Percentiles rank a stretch among this genome's conserved stretches.
phyloP scores from a whole-genome alignment of 805 yeast genomes.

The Barnettozyma siamensis region DNA sequence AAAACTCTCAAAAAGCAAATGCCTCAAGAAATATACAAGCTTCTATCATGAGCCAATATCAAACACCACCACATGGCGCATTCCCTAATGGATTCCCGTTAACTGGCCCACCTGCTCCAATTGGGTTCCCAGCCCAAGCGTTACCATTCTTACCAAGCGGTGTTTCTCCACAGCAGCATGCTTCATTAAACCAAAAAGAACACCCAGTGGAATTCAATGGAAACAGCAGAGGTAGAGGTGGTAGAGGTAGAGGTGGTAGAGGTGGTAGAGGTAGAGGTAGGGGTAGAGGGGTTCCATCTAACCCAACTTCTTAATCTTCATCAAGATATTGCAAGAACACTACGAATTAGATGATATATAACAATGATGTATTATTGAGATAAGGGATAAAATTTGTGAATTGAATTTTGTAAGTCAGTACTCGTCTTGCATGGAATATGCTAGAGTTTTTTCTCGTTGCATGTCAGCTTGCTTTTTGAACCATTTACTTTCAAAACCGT shows the following conservation, averaged over 20 bases:
- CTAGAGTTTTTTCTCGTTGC: slow-evolving; percentile 27
- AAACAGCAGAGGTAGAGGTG: slow-evolving; percentile 18
- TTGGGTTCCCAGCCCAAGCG: slow-evolving; percentile 19
- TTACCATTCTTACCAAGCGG: slow-evolving; percentile 4
- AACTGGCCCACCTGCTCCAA: slow-evolving; percentile 7
- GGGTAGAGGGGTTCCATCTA: not conserved
- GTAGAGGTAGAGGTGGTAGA: slow-evolving; percentile 15
- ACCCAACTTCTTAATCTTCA: not conserved
- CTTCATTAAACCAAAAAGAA: not conserved
- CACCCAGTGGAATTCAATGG: slow-evolving; percentile 1
- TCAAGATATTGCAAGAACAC: too few relatives aligned
- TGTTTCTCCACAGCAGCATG: not conserved
- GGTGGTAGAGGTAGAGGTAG: slow-evolving; percentile 2
- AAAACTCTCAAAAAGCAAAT: slow-evolving; percentile 1
- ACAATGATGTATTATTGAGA: too few relatives aligned
- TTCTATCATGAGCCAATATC: slow-evolving; percentile 28
- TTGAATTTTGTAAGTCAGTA: slow-evolving; percentile 16
- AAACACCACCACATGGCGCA: slow-evolving; percentile 9
- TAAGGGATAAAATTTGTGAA: too few relatives aligned
- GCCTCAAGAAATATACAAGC: slow-evolving; percentile 15
- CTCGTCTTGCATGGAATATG: slow-evolving; percentile 36
- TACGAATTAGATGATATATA: too few relatives aligned
- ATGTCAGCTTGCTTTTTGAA: slow-evolving; percentile 38
- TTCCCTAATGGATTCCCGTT: slow-evolving; percentile 14
- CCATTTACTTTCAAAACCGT: slow-evolving; percentile 72